phyloP scores from a whole-genome alignment of 257 asterid genomes.

The Thymus quinquecostatus region DNA sequence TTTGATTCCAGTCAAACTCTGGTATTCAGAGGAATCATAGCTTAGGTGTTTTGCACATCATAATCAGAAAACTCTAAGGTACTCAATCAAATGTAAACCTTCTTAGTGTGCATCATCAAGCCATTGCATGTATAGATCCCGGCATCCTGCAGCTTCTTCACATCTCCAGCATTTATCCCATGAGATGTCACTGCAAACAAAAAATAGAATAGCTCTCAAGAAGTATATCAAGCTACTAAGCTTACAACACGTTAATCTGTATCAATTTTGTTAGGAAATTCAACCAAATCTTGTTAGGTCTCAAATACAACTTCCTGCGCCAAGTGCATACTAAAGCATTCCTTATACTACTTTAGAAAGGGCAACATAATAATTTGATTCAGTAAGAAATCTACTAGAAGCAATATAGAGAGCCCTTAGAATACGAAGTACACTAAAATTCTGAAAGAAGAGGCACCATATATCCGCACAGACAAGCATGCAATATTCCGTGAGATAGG shows the following conservation, averaged over 20 bases:
- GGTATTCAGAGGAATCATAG: constrained; percentile 24
- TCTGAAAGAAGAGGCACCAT: background rate
- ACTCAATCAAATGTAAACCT: constrained; percentile 48
- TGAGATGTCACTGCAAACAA: constrained; percentile 73
- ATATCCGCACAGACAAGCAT: constrained; percentile 4
- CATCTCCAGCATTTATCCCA: constrained; percentile 99
- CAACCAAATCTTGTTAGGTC: constrained; percentile 9
- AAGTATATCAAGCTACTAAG: constrained; percentile 1
- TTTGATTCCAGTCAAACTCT: constrained; percentile 94
- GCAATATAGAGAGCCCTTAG: background rate
- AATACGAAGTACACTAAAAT: background rate
- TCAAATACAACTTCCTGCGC: constrained; percentile 24
- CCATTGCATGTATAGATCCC: constrained; percentile 97
- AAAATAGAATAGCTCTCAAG: constrained; percentile 8
- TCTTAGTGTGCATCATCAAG: constrained; percentile 98
- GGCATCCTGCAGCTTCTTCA: constrained; percentile 98
- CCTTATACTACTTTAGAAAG: constrained; percentile 13
- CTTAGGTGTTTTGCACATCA: constrained; percentile 17
- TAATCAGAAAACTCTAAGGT: background rate
- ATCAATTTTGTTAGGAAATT: constrained; percentile 5
- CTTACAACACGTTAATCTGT: constrained; percentile 10
- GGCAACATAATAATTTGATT: background rate
- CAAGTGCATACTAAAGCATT: constrained; percentile 8
- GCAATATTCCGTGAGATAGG: background rate
- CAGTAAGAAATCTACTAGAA: background rate